Base-by-base conservation (phyloP, 2,329 filamentous ascomycete genomes). In the Nemania serpens region DNA sequence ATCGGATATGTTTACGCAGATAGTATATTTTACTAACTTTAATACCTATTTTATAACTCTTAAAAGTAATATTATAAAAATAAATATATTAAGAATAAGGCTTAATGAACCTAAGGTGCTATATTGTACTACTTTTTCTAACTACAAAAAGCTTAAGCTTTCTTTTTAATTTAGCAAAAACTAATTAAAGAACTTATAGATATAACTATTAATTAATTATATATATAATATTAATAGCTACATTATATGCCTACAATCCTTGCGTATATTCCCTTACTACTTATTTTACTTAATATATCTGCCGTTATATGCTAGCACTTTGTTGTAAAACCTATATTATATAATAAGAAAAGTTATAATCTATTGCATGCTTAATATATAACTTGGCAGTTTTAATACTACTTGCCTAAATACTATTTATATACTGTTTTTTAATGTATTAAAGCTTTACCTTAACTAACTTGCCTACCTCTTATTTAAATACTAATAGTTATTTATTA, bases 211-310 rank as follows among this genome's bases (percentile, higher is more conserved):
- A 34, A 34, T 52, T 39, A 41, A 17, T 22, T 11, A 22, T 11
- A 37, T 2, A 9, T 36, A 52, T 52, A 52, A 37, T 39, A 37
- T 37, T 37, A 52, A 37, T 52, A 52, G 29, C 15, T 52, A 52
- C 18, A 52, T 52, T 37, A 18, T 36, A 22, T 36, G 39, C 2
- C 18, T 52, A 15, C 39, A 5, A 20, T 52, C 18, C 5, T 18
- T 37, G 17, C 33, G 11, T 25, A 20, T 52, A 39, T 18, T 41
- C 3, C 3, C 6, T 3, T 2, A 6, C 12, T n/a, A n/a, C 5
- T n/a, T 41, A 39, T 37, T 37, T 25, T 39, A 22, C 20, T 46
- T 42, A n/a, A 42, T 52, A 42, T 39, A 52, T 52, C 22, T 39
- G 1, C 11, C 15, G 13, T 10, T 5, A 15, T 46, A 42, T 52